Base-by-base conservation (phyloP, 2,329 filamentous ascomycete genomes). In the Phaeosphaeria sp. region DNA sequence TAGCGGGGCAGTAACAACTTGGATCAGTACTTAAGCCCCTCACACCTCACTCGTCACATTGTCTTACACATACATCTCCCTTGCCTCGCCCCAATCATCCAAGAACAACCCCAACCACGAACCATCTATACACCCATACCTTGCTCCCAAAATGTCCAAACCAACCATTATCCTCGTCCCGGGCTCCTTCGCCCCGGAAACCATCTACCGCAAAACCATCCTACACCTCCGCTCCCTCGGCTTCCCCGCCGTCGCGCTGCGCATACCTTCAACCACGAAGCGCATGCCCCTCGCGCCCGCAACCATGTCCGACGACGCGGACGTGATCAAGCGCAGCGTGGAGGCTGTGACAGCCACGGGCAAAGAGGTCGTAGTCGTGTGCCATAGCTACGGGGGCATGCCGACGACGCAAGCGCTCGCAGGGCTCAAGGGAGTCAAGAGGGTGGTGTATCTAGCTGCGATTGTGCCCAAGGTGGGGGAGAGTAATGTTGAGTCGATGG, bases 281-380 rank as follows among this genome's bases (percentile, higher is more conserved):
- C 54, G 61, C 3, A 21, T 52, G 43, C 62, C 58, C 1, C 59
- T 55, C 3, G 42, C 51, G 9, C 64, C 65, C 0, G 64, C 68
- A 0, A 67, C 59, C 11, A 62, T 69, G 58, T 22, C 52, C 1
- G 69, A 70, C 41, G 75, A 78, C 52, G 74, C 71, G 0, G 56
- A 58, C 30, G 59, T 65, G 11, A 71, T 78, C 18, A 65, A 59
- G 3, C 50, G 52, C 7, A 65, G 56, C 0, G 63, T 63, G 5
- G 59, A 66, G 15, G 49, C 52, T 2, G 44, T 75, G 0, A 53
- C 69, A 15, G 65, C 66, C 1, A 56, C 73, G 46, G 72, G 67
- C 13, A 74, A 72, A 39, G 71, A 78, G 21, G 65, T 78, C 3
- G 60, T 78, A 1, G 54, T 64, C 1, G 6, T 66, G 33, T 60